Evolutionary conservation across 2,329 filamentous ascomycete genomes (phyloP), one percentile per base, ranked within the genome.

Genomic region (Nemania sp.): DNA sequence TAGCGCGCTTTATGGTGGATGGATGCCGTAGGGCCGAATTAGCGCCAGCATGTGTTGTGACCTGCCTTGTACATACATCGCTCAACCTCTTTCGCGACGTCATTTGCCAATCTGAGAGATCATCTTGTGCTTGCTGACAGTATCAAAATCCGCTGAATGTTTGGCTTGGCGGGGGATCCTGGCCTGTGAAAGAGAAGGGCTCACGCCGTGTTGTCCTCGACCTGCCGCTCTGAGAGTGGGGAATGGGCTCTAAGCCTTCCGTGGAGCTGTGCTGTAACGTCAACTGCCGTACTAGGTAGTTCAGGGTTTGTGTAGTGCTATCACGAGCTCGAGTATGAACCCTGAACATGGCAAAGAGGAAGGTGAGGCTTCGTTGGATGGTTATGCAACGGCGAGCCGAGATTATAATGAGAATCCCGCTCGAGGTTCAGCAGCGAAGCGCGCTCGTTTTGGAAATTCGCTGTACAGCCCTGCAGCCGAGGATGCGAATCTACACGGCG

Each of bases 1-100:
- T 6, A 35, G 26, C 13, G 32, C 62, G 22, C 24, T 43, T 68
- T 62, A 5, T 49, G 62, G 66, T 24, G 62, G 26, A 26, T 38
- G 26, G 32, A 58, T 29, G n/a, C 38, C 62, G 56, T 68, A 68
- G 62, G 66, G 13, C 66, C 66, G 66, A 68, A 57, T 68, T 62
- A 24, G 64, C 62, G 58, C 62, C 53, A 32, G 62, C 56, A 35
- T 32, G 45, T 13, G 49, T 24, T 59, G 47, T 32, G 58, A 68
- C 66, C 66, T 68, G 66, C 66, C 66, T 24, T 59, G 38, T 62
- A 47, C 57, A 66, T 62, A 47, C 51, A 58, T 55, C 22, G 53
- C 58, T 51, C 51, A 15, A 56, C 49, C 11, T 55, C 43, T 11
- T 35, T 20, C 8, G 58, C 59, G 45, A 55, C 22, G 38, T 57